A percentile compares a stretch with the other conserved stretches of the same genome.
phyloP scores from a whole-genome alignment of 805 yeast species.

The Teunomyces kruisii region DNA sequence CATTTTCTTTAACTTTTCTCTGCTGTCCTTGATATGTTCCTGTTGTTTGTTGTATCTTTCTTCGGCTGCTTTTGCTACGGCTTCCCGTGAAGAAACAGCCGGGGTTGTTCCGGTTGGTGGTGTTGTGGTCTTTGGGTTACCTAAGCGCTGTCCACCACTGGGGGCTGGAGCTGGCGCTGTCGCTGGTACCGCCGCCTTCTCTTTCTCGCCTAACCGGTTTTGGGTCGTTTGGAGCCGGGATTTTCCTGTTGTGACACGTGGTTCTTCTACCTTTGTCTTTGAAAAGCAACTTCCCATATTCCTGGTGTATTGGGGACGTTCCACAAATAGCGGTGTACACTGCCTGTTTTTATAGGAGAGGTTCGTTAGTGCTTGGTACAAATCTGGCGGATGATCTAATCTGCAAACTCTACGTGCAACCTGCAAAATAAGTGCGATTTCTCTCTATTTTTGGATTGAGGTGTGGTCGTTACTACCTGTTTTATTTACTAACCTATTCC shows the following conservation, averaged over 20 bases:
- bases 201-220: background rate
- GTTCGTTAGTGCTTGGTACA: background rate
- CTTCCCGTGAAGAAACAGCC: slow-evolving; percentile 17
- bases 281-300: slow-evolving; percentile 29
- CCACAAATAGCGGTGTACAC: background rate
- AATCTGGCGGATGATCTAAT: background rate
- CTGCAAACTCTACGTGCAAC: background rate
- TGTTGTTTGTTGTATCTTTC: slow-evolving; percentile 29
- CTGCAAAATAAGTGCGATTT: background rate
- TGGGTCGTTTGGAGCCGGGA: background rate
- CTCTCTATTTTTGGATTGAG: too few species aligned
- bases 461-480: background rate
- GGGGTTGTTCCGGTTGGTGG: background rate
- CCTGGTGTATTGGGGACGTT: background rate
- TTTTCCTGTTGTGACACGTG: background rate
- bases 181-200: background rate
- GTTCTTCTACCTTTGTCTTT: slow-evolving; percentile 8
- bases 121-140: background rate
- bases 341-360: too few species aligned
- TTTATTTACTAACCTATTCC: background rate
- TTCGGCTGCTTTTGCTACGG: slow-evolving; percentile 44
- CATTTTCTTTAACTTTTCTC: slow-evolving; percentile 31
- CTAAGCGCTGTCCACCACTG: background rate
- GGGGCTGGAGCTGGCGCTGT: background rate
- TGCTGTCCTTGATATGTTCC: slow-evolving; percentile 25